Evolutionary conservation across 768 basidiomycete genomes (phyloP).

Genomic region (Suillus lakei): DNA sequence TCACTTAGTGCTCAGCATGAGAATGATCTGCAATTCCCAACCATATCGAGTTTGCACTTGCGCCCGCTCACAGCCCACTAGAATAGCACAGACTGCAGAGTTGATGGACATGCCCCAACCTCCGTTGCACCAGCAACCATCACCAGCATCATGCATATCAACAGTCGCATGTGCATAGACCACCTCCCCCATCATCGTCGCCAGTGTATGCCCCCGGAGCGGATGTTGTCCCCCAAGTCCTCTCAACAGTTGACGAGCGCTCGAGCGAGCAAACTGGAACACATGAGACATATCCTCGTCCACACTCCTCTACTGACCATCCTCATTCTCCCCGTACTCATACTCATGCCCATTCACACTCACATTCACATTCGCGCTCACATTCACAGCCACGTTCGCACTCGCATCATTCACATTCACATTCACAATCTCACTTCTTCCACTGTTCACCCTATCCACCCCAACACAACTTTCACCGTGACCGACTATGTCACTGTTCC

Average conservation of each 20-base stretch:
- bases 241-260: constrained; percentile 8
- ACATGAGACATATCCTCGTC: neutral
- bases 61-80: constrained; percentile 11
- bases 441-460: neutral
- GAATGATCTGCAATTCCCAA: neutral
- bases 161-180: neutral
- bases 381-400: neutral
- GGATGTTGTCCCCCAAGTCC: constrained; percentile 3
- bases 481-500: constrained; percentile 15
- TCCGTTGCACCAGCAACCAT: neutral
- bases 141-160: constrained; percentile 1
- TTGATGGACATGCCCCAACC: constrained; percentile 8
- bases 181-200: constrained; percentile 3
- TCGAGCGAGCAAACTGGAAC: constrained; percentile 3
- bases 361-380: neutral
- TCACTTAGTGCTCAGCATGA: neutral
- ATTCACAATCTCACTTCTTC: neutral
- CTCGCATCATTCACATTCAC: neutral
- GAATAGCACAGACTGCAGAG: constrained; percentile 10
- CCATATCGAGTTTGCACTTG: constrained; percentile 7
- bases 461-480: constrained; percentile 4
- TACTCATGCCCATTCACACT: neutral
- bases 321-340: neutral
- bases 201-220: neutral
- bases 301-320: neutral